These are phyloP conservation scores for Nigrospora sphaerica DNA, from an alignment of 2,329 filamentous ascomycete species.

Conservation along the genomic window DNA sequence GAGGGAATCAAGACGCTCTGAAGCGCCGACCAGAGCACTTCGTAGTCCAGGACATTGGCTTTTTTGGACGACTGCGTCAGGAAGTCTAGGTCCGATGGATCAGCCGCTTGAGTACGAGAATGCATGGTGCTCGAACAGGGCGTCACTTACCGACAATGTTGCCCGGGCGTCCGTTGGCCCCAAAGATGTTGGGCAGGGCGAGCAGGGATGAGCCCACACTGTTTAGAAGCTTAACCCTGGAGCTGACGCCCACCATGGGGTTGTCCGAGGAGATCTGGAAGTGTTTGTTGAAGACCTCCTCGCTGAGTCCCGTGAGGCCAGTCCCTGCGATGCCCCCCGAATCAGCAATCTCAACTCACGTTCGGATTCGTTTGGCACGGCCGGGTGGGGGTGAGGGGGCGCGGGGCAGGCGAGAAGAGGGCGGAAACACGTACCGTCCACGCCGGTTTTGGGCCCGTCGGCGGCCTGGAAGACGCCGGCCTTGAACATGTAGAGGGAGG, in stretches of 20 bases:
- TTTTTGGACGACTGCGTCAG: conserved; percentile 21
- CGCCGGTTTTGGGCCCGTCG: background rate
- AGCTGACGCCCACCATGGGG: conserved; percentile 35
- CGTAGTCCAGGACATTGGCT: conserved; percentile 26
- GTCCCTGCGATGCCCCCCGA: conserved; percentile 2
- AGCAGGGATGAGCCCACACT: conserved; percentile 34
- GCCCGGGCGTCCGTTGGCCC: conserved; percentile 33
- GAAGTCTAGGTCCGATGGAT: conserved; percentile 24
- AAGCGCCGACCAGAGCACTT: conserved; percentile 32
- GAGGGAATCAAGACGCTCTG: conserved; percentile 38
- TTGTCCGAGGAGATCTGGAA: conserved; percentile 39
- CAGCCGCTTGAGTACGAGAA: too few relatives aligned
- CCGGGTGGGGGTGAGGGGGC: too few relatives aligned
- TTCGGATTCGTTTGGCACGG: too few relatives aligned
- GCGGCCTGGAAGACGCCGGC: background rate
- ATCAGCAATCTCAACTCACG: background rate
- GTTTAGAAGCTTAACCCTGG: conserved; percentile 32
- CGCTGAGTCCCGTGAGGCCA: conserved; percentile 25
- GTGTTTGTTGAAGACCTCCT: conserved; percentile 22
- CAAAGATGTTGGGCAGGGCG: conserved; percentile 30
- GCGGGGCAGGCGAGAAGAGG: conserved; percentile 1
- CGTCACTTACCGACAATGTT: conserved; percentile 34
- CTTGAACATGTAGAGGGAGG: conserved; percentile 55
- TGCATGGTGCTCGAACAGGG: background rate
- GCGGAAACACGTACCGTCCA: conserved; percentile 1